Evolutionary conservation across 371 early-diverging fungal species (phyloP).

Genomic region (Nematocida ironsii): DNA sequence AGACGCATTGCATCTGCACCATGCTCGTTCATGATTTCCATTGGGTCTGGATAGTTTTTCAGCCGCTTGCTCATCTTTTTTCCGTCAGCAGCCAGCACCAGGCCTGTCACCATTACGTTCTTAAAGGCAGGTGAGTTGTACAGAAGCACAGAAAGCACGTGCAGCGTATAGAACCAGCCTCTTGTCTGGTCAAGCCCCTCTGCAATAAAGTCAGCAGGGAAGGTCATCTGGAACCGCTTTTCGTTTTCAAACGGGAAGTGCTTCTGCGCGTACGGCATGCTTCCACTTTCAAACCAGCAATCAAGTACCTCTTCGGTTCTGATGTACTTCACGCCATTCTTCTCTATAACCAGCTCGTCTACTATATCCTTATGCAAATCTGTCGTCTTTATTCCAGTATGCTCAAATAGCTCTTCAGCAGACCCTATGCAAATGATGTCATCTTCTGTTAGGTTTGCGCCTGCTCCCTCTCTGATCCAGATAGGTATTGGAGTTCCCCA

Average conservation of each 20-base stretch:
- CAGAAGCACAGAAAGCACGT: conserved; percentile 94
- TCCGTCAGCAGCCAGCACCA: conserved; percentile 95
- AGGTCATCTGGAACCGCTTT: conserved; percentile 75
- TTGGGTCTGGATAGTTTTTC: conserved; percentile 98
- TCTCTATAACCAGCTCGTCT: conserved; percentile 88
- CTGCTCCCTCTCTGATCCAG: conserved; percentile 73
- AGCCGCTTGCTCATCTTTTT: conserved; percentile 99
- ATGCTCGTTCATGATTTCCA: conserved; percentile 78
- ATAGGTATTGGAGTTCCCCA: conserved; percentile 99
- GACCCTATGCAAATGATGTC: conserved; percentile 82
- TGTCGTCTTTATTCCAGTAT: conserved; percentile 72
- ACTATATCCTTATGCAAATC: conserved; percentile 96
- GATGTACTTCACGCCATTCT: conserved; percentile 75
- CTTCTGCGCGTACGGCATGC: conserved; percentile 99
- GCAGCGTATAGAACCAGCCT: conserved; percentile 99
- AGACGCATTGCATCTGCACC: conserved; percentile 95
- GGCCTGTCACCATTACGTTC: conserved; percentile 96
- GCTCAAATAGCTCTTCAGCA: conserved; percentile 80
- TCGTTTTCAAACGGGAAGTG: conserved; percentile 84
- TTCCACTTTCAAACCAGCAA: conserved; percentile 96
- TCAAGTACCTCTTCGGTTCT: conserved; percentile 98
- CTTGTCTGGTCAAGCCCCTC: conserved; percentile 99
- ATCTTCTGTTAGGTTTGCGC: conserved; percentile 75
- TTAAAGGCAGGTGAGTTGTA: conserved; percentile 95
- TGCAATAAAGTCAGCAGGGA: conserved; percentile 99